Percentiles rank a stretch among this genome's conserved stretches.
Conservation (phyloP, 2,329 filamentous ascomycete species). For the Paecilomyces sp. region DNA sequence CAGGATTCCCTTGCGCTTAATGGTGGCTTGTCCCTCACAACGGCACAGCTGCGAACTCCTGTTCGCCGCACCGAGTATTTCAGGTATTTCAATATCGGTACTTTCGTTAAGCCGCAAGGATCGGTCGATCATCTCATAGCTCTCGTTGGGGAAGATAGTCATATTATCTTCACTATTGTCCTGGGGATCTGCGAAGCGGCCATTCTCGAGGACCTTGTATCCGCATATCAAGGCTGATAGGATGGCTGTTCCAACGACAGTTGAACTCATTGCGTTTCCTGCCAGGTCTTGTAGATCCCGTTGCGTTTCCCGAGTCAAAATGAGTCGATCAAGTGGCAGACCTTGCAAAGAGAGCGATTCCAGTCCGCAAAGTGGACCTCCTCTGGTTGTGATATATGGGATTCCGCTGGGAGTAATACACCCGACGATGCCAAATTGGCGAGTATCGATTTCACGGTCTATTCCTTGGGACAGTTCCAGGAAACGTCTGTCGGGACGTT, state of each 20-base stretch:
- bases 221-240: slow-evolving; percentile 49
- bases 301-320: slow-evolving; percentile 57
- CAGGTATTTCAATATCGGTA: slow-evolving; percentile 4
- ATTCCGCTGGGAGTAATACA: slow-evolving; percentile 64
- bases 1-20: slow-evolving; percentile 35
- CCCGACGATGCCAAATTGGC: slow-evolving; percentile 50
- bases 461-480: slow-evolving; percentile 69
- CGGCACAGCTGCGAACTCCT: slow-evolving; percentile 44
- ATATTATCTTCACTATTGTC: neutral
- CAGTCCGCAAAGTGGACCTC: slow-evolving; percentile 53
- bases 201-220: slow-evolving; percentile 20
- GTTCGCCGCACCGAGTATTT: slow-evolving; percentile 15
- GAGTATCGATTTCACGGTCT: slow-evolving; percentile 48
- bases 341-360: slow-evolving; percentile 63
- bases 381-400: slow-evolving; percentile 54
- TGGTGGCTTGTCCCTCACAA: slow-evolving; percentile 47
- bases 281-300: slow-evolving; percentile 61
- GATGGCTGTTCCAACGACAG: slow-evolving; percentile 60
- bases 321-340: slow-evolving; percentile 55
- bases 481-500: slow-evolving; percentile 20
- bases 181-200: neutral
- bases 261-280: slow-evolving; percentile 73
- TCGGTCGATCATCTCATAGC: neutral
- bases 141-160: neutral
- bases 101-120: slow-evolving; percentile 6